A percentile compares a stretch with the other conserved stretches of the same genome.
Conservation (phyloP, 140 eudicot species). For the Stevia rebaudiana region DNA sequence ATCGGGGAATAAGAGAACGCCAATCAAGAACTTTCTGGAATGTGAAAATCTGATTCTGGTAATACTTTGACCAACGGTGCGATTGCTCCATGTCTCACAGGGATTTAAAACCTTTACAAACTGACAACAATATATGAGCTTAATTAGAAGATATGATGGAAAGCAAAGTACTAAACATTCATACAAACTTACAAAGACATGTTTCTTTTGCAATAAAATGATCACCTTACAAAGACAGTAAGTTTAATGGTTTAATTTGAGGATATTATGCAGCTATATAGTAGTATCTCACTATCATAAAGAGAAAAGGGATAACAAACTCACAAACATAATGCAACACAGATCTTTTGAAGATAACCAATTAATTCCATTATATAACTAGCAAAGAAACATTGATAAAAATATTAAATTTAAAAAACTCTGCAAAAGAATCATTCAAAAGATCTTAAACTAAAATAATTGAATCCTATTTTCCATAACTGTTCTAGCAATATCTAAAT, state of each 20-base stretch:
- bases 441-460: no score
- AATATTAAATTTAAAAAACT: not conserved
- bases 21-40: constrained; percentile 83
- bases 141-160: not conserved
- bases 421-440: not conserved
- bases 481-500: no score
- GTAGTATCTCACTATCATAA: not conserved
- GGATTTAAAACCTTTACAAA: constrained; percentile 43
- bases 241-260: not conserved
- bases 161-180: not conserved
- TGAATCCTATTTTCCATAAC: no score
- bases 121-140: constrained; percentile 22
- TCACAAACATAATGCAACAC: not conserved
- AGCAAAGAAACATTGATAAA: not conserved
- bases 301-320: not conserved
- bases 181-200: constrained; percentile 7
- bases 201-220: not conserved
- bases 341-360: no score
- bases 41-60: constrained; percentile 49
- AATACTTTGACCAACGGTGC: constrained; percentile 61
- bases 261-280: not conserved
- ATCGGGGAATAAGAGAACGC: constrained; percentile 65
- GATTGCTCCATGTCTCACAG: constrained; percentile 70
- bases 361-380: no score
- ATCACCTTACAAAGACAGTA: not conserved